Evolutionary conservation across 192 early-diverging fungal species (phyloP), one percentile per base, ranked within the genome.

Genomic region (Chytriomyces confervae): DNA sequence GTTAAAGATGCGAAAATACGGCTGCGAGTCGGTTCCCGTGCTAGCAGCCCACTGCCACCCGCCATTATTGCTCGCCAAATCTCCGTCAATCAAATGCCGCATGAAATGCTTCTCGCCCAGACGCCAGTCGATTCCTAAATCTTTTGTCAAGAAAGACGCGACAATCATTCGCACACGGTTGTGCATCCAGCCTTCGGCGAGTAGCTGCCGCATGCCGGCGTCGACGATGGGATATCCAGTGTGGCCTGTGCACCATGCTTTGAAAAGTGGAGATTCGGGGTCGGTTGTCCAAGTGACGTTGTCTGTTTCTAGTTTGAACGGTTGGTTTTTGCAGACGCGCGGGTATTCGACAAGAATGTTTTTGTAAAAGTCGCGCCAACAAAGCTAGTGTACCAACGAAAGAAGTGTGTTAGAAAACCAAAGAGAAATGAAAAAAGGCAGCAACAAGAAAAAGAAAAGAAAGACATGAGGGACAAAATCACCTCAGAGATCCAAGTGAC

Each of bases 61-160:
- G 7, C 91, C 91, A 71, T 93, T 93, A 78, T 91, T 92, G n/a
- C 20, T 23, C 7, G 91, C 84, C 43, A 91, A 84, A 71, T 93
- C 92, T 18, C 90, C 89, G 71, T 93, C 92, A 69, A 93, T 84
- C 53, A 92, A 77, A 66, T 89, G 60, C 46, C 80, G 69, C 84
- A 89, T 89, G 69, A 93, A 92, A 65, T 83, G 90, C 48, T 83
- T 77, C 76, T 93, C 92, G n/a, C 92, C 92, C n/a, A 77, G n/a
- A 5, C 82, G 80, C 92, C 92, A 93, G 81, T 90, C 87, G 69
- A 92, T 81, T 6, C 81, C 78, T 6, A 88, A 77, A 61, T 87
- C 80, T 67, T 87, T 88, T 27, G 79, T 76, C 45, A 88, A 65
- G 71, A 87, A 87, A 65, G 77, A 86, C 20, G 84, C 87, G 8